phyloP scores from a whole-genome alignment of 2,329 filamentous ascomycete species.

The Neurospora sp. region DNA sequence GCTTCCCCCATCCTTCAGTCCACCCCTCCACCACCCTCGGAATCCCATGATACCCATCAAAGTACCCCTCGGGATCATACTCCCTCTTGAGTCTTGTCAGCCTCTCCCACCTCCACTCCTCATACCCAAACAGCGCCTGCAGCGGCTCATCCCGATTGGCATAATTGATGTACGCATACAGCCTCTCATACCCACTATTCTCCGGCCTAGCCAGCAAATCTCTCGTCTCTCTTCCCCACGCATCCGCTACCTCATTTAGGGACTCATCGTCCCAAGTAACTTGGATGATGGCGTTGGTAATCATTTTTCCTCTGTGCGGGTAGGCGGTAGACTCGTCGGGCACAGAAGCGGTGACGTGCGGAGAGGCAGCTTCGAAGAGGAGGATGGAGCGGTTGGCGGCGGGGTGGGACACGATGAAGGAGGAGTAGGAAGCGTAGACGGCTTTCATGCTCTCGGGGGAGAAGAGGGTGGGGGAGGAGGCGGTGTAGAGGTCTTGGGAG shows the following conservation, averaged over 20 bases:
- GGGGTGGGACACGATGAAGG: not conserved
- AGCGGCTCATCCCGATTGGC: slow-evolving; percentile 36
- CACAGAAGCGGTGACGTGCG: not conserved
- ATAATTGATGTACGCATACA: slow-evolving; percentile 38
- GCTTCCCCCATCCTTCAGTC: not conserved
- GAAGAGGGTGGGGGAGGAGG: not conserved
- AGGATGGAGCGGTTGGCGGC: not conserved
- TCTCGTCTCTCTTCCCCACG: not conserved
- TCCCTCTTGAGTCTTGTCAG: slow-evolving; percentile 35
- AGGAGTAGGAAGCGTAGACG: not conserved
- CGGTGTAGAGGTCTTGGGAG: not conserved
- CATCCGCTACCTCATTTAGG: not conserved
- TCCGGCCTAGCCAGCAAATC: not conserved
- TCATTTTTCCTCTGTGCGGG: not conserved
- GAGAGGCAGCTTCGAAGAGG: not conserved
- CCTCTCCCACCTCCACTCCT: slow-evolving; percentile 36
- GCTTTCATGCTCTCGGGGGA: not conserved
- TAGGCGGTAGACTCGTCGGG: not conserved
- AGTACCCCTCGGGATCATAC: slow-evolving; percentile 36
- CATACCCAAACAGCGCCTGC: slow-evolving; percentile 35
- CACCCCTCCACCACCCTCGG: not conserved
- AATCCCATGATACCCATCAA: slow-evolving; percentile 12
- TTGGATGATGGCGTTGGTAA: not conserved
- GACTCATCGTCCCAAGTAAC: not conserved
- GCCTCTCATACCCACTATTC: not conserved